phyloP scores from a whole-genome alignment of 176 grass and related monocot species.

The Bonia amplexicaulis region DNA sequence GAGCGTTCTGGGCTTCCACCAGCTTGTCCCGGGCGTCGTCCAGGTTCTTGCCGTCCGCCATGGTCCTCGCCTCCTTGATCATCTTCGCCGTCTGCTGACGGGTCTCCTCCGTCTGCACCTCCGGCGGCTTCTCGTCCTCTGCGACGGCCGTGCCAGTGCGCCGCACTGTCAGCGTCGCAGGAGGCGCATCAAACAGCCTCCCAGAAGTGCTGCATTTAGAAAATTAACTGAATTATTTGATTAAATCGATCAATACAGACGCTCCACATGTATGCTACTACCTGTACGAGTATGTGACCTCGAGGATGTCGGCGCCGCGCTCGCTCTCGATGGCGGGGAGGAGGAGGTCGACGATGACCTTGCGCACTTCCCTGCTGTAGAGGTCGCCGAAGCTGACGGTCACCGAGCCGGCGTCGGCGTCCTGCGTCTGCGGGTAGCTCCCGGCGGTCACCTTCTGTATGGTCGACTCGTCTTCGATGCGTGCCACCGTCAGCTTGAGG shows the following conservation, averaged over 20 bases:
- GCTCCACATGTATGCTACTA: not conserved
- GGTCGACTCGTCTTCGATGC: not conserved
- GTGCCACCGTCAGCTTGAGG: not conserved
- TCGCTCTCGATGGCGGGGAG: not conserved
- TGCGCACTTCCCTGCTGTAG: slow-evolving; percentile 6
- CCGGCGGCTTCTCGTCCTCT: not conserved
- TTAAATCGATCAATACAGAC: no score
- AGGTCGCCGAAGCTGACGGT: slow-evolving; percentile 19
- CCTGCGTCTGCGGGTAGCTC: not conserved
- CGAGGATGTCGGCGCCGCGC: not conserved
- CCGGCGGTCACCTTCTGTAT: not conserved
- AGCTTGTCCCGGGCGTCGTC: not conserved
- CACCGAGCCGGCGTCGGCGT: not conserved
- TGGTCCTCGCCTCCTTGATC: not conserved
- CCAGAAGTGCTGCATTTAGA: not conserved
- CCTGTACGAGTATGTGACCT: not conserved
- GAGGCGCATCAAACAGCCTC: not conserved
- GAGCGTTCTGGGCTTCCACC: slow-evolving; percentile 2
- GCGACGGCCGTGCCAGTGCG: not conserved
- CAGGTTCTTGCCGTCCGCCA: not conserved
- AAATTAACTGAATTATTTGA: no score
- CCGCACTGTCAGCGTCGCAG: not conserved
- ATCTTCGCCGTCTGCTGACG: not conserved
- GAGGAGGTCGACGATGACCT: not conserved
- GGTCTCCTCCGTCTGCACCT: not conserved